These are phyloP conservation scores for Amanita pallidorosea DNA, from an alignment of 768 basidiomycete species.

Conservation along the genomic window DNA sequence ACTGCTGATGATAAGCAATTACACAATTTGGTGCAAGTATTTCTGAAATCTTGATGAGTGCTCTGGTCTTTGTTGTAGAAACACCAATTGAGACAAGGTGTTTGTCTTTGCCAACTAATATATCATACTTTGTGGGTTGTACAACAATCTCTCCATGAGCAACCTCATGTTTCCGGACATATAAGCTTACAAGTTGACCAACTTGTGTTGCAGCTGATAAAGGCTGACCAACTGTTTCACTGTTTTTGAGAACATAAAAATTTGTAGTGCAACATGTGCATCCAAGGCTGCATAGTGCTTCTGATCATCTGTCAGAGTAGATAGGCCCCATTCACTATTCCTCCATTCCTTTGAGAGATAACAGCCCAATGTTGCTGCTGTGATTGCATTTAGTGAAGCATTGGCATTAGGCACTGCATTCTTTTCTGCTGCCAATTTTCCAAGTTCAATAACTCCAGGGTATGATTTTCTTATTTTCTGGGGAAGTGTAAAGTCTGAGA, in stretches of 20 bases:
- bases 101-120: background rate
- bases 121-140: constrained; percentile 3
- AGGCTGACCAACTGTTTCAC: constrained; percentile 5
- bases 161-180: constrained; percentile 6
- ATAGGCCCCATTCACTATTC: constrained; percentile 4
- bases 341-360: constrained; percentile 6
- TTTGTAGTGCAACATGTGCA: constrained; percentile 6
- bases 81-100: constrained; percentile 3
- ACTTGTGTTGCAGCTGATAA: constrained; percentile 7
- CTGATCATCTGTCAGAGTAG: background rate
- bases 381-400: constrained; percentile 9
- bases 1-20: constrained; percentile 6
- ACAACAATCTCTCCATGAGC: constrained; percentile 6
- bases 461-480: background rate
- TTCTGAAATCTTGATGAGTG: constrained; percentile 8
- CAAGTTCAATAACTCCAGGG: constrained; percentile 7
- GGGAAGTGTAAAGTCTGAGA: constrained; percentile 5
- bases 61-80: constrained; percentile 9
- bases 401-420: constrained; percentile 8
- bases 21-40: constrained; percentile 10
- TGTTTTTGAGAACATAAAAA: constrained; percentile 6
- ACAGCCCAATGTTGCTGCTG: constrained; percentile 4
- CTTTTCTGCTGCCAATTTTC: constrained; percentile 7
- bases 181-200: constrained; percentile 9
- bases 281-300: constrained; percentile 10